A percentile compares a stretch with the other conserved stretches of the same genome.
phyloP scores from a whole-genome alignment of 306 rosid species.

The Castanopsis chinensis region DNA sequence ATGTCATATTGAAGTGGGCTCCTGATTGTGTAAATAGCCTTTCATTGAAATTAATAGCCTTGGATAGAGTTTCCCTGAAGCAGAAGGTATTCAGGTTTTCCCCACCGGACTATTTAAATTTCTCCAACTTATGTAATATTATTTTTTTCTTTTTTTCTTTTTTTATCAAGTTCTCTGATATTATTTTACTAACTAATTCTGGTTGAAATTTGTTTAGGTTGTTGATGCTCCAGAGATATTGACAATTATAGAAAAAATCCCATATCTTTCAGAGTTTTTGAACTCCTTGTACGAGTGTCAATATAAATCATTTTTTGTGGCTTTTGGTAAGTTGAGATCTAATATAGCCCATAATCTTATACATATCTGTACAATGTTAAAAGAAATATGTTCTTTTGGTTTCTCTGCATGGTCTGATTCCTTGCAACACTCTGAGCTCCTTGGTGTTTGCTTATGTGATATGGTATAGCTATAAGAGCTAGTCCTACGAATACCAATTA shows the following conservation, averaged over 20 bases:
- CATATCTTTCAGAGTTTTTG: no score
- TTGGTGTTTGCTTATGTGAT: not conserved
- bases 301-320: no score
- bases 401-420: not conserved
- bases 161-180: no score
- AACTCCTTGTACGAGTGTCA: no score
- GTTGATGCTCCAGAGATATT: slow-evolving; percentile 97
- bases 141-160: not conserved
- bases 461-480: not conserved
- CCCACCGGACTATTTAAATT: not conserved
- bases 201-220: slow-evolving; percentile 45
- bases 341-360: no score
- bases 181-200: no score
- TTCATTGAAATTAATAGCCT: not conserved
- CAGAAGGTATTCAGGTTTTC: no score
- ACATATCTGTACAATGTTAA: no score
- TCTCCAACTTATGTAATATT: not conserved
- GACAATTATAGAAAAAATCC: slow-evolving; percentile 63
- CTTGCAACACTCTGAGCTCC: not conserved
- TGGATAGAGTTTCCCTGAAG: no score
- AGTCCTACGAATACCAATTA: no score
- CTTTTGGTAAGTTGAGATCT: no score
- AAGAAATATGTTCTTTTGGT: no score
- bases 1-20: not conserved
- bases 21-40: not conserved